phyloP scores from a whole-genome alignment of 805 yeast genomes.

The Zygotorulaspora chibaensis region DNA sequence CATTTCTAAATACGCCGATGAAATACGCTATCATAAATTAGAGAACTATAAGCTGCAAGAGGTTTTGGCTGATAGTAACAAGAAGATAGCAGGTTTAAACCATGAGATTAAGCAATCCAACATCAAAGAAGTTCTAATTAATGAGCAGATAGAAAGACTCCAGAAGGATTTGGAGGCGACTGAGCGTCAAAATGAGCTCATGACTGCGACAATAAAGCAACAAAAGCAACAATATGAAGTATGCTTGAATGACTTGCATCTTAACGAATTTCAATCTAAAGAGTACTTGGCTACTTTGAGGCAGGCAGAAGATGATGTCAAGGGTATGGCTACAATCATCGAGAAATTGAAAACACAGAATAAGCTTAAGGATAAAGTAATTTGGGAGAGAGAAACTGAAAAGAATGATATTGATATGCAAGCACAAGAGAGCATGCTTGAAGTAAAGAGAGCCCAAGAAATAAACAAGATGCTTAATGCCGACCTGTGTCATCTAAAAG shows the following conservation, averaged over 20 bases:
- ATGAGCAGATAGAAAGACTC: constrained; percentile 42
- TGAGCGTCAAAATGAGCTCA: constrained; percentile 50
- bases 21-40: constrained; percentile 26
- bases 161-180: constrained; percentile 56
- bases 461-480: constrained; percentile 50
- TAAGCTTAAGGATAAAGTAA: constrained; percentile 48
- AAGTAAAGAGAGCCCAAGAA: constrained; percentile 46
- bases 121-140: constrained; percentile 36
- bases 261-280: constrained; percentile 65
- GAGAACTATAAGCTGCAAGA: constrained; percentile 45
- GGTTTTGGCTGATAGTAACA: constrained; percentile 45
- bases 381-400: constrained; percentile 51
- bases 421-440: constrained; percentile 52
- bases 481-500: constrained; percentile 50
- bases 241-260: constrained; percentile 66
- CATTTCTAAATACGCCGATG: constrained; percentile 32
- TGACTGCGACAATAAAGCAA: constrained; percentile 50
- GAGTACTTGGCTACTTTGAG: constrained; percentile 48
- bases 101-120: constrained; percentile 40
- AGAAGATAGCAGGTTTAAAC: constrained; percentile 41
- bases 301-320: constrained; percentile 49
- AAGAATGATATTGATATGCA: constrained; percentile 51
- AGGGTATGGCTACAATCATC: constrained; percentile 48
- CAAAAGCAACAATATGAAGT: constrained; percentile 73
- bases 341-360: constrained; percentile 50